Evolutionary conservation across 768 basidiomycete genomes (phyloP).

Genomic region (Tephrocybe sp.): DNA sequence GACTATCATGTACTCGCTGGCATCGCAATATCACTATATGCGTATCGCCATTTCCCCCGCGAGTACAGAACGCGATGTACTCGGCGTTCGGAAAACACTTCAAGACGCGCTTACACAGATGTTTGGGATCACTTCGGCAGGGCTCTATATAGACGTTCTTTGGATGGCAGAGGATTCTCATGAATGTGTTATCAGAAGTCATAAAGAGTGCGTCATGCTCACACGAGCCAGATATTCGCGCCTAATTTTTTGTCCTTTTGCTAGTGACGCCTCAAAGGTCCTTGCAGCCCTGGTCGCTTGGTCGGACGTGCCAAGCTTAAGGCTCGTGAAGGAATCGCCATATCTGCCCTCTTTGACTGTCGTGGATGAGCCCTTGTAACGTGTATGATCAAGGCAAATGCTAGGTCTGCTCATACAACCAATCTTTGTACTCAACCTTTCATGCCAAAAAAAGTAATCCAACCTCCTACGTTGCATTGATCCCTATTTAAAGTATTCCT

Average conservation of each 20-base stretch:
- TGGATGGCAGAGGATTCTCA: conserved; percentile 45
- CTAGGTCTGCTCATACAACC: no score
- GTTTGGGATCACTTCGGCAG: conserved; percentile 54
- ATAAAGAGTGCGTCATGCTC: conserved; percentile 33
- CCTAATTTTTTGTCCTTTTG: background rate
- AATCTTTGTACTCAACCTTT: no score
- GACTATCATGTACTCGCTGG: conserved; percentile 24
- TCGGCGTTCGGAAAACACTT: conserved; percentile 52
- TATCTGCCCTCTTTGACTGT: conserved; percentile 40
- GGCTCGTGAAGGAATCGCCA: conserved; percentile 36
- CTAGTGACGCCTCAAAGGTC: conserved; percentile 36
- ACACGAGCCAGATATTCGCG: background rate
- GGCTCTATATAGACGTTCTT: conserved; percentile 58
- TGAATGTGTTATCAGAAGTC: conserved; percentile 41
- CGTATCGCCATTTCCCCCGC: conserved; percentile 42
- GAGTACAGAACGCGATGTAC: conserved; percentile 30
- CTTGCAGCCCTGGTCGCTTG: conserved; percentile 33
- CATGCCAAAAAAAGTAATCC: no score
- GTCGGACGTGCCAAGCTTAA: conserved; percentile 30
- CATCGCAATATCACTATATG: conserved; percentile 42
- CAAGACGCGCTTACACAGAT: conserved; percentile 54
- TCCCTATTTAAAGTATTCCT: no score
- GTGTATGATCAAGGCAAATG: no score
- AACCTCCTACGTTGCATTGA: no score
- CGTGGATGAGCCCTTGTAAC: conserved; percentile 6